These are phyloP conservation scores for Ochetophila trinervis DNA, from an alignment of 306 rosid genomes.

Conservation along the genomic window DNA sequence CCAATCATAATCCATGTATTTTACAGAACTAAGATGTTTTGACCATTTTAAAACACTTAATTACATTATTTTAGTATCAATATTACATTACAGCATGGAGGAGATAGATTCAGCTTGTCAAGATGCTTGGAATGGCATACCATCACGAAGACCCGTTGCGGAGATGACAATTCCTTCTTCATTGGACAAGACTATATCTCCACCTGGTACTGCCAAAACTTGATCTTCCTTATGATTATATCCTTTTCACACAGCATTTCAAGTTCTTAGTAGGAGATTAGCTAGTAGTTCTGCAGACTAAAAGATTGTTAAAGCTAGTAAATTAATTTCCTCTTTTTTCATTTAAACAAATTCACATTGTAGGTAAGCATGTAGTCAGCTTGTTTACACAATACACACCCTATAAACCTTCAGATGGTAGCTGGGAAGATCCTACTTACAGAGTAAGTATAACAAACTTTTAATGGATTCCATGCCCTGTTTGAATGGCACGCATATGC, in stretches of 20 bases:
- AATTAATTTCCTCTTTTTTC: background rate
- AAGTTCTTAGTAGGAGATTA: background rate
- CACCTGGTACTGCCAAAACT: constrained; percentile 53
- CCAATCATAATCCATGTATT: too few species aligned
- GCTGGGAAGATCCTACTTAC: constrained; percentile 74
- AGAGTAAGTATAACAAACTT: constrained; percentile 46
- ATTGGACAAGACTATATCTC: constrained; percentile 78
- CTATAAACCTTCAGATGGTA: constrained; percentile 67
- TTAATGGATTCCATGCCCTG: background rate
- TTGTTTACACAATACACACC: constrained; percentile 86
- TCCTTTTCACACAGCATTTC: background rate
- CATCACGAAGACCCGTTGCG: constrained; percentile 74
- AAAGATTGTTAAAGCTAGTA: background rate
- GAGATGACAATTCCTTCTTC: constrained; percentile 93
- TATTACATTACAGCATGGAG: constrained; percentile 53
- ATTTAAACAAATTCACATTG: background rate
- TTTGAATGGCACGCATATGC: background rate
- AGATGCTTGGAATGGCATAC: constrained; percentile 70
- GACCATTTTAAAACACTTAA: background rate
- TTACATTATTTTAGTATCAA: background rate
- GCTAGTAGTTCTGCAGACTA: too few species aligned
- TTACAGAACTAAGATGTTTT: too few species aligned
- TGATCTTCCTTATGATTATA: background rate
- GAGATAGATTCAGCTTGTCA: constrained; percentile 76
- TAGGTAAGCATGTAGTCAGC: constrained; percentile 87